Conservation (phyloP, 1,284 basidiomycete species). For the Irpex sp. region DNA sequence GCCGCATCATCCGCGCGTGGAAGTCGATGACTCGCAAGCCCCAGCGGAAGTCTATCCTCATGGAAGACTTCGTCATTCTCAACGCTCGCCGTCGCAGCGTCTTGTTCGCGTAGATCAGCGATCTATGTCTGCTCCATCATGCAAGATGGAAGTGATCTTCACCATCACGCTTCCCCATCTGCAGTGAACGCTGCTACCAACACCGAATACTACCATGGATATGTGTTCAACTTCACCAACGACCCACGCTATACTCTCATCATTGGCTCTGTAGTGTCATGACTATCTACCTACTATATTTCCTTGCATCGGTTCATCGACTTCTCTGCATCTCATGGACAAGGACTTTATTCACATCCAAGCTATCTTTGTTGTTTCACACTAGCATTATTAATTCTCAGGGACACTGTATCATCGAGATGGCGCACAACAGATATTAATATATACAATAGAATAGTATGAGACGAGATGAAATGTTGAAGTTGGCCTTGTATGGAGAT, state of each 20-base stretch:
- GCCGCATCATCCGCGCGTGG: conserved; percentile 53
- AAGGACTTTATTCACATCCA: background rate
- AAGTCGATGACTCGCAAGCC: conserved; percentile 48
- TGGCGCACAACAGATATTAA: background rate
- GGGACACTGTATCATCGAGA: background rate
- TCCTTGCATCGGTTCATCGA: no score
- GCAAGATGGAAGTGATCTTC: background rate
- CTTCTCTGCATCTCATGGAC: background rate
- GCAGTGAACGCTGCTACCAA: background rate
- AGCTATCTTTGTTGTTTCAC: background rate
- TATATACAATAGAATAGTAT: background rate
- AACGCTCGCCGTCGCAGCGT: conserved; percentile 49
- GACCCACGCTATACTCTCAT: background rate
- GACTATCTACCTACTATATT: no score
- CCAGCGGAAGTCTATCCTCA: conserved; percentile 46
- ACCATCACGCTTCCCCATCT: background rate
- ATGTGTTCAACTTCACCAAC: background rate
- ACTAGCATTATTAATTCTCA: background rate
- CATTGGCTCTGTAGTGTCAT: no score
- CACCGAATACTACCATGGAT: background rate
- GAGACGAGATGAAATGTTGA: background rate
- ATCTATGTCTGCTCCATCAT: background rate
- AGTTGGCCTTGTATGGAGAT: background rate
- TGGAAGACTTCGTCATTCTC: conserved; percentile 56
- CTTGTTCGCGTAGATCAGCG: conserved; percentile 17